Conservation (phyloP, 2,329 filamentous ascomycete species). For the Pseudocercospora pini-densiflorae region DNA sequence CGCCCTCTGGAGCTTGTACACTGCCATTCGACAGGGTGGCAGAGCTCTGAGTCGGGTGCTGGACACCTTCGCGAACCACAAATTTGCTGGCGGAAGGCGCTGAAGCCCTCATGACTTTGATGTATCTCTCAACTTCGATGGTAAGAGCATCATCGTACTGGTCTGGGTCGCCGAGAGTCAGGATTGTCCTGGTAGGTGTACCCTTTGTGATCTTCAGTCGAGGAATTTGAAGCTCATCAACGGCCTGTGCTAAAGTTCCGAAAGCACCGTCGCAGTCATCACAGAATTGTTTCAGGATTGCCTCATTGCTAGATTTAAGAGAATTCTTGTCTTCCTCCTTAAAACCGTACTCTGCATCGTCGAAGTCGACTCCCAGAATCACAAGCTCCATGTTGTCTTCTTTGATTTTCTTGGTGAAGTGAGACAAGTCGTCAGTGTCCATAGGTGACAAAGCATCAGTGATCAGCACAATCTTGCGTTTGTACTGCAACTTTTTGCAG, state of each 20-base stretch:
- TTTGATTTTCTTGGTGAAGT: conserved; percentile 75
- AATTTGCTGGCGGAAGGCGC: conserved; percentile 79
- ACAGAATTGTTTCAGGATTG: conserved; percentile 65
- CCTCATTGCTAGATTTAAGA: conserved; percentile 76
- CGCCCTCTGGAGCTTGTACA: conserved; percentile 34
- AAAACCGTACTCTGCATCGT: conserved; percentile 85
- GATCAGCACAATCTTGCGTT: conserved; percentile 78
- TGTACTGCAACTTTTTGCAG: conserved; percentile 82
- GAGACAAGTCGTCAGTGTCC: conserved; percentile 70
- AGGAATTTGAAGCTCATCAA: conserved; percentile 78
- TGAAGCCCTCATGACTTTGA: conserved; percentile 77
- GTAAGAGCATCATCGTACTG: conserved; percentile 74
- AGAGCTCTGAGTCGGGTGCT: conserved; percentile 60
- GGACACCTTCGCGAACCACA: conserved; percentile 57
- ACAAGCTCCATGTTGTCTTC: conserved; percentile 76
- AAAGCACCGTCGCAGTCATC: conserved; percentile 73
- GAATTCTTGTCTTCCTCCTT: conserved; percentile 85
- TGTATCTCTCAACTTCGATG: conserved; percentile 90
- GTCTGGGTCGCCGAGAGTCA: conserved; percentile 79
- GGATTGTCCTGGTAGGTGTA: conserved; percentile 75
- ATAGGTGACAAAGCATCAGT: conserved; percentile 79
- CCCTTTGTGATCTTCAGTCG: conserved; percentile 75
- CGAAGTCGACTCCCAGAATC: conserved; percentile 88
- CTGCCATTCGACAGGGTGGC: conserved; percentile 49
- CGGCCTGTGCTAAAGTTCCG: conserved; percentile 85